phyloP scores from a whole-genome alignment of 768 basidiomycete genomes.

The Paxillus involutus region DNA sequence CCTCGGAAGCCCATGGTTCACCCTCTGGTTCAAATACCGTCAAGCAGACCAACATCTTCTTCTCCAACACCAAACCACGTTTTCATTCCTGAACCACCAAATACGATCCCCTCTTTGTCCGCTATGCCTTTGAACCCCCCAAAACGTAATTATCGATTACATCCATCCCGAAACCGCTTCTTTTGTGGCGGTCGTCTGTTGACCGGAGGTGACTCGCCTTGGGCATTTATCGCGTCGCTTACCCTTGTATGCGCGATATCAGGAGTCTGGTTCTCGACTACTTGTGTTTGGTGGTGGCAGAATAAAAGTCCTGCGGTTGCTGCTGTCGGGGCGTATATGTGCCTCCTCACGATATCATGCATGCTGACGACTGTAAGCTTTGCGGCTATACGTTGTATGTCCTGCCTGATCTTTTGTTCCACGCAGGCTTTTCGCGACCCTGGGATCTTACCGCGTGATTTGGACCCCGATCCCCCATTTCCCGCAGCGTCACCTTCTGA shows the following conservation, averaged over 20 bases:
- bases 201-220: slow-evolving; percentile 83
- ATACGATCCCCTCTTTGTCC: slow-evolving; percentile 32
- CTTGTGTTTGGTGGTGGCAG: slow-evolving; percentile 87
- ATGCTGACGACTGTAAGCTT: slow-evolving; percentile 75
- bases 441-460: slow-evolving; percentile 84
- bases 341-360: slow-evolving; percentile 64
- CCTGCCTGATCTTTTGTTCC: slow-evolving; percentile 4
- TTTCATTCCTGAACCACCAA: slow-evolving; percentile 31
- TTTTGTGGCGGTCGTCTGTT: slow-evolving; percentile 70
- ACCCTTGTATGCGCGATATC: slow-evolving; percentile 62
- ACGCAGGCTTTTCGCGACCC: slow-evolving; percentile 74
- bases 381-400: slow-evolving; percentile 1
- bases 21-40: slow-evolving; percentile 26
- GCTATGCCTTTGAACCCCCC: slow-evolving; percentile 31
- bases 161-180: slow-evolving; percentile 77
- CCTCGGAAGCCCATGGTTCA: slow-evolving; percentile 15
- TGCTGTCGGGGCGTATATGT: slow-evolving; percentile 60
- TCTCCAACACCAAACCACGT: slow-evolving; percentile 28
- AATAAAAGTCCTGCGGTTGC: slow-evolving; percentile 73
- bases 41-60: slow-evolving; percentile 20
- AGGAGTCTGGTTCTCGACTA: slow-evolving; percentile 86
- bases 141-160: slow-evolving; percentile 58
- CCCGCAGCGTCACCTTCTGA: slow-evolving; percentile 63
- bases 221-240: slow-evolving; percentile 74
- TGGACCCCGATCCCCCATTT: slow-evolving; percentile 86